phyloP scores from a whole-genome alignment of 345 rosid species.

The Kandelia obovata region DNA sequence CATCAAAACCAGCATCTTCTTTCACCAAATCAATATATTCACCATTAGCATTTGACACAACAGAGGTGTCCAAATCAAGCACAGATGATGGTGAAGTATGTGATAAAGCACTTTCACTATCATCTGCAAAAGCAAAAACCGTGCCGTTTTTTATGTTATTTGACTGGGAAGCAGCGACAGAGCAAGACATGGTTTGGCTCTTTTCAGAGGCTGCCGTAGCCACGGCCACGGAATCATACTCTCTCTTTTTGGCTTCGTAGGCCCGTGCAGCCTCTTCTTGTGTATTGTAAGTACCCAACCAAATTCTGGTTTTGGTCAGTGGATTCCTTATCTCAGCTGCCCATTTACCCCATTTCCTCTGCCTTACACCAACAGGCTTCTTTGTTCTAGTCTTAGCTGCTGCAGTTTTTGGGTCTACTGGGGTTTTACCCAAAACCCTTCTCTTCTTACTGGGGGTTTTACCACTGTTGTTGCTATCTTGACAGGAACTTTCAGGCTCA shows the following conservation, averaged over 20 bases:
- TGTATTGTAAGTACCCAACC: conserved; percentile 80
- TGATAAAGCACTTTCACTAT: conserved; percentile 46
- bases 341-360: conserved; percentile 86
- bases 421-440: conserved; percentile 23
- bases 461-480: conserved; percentile 53
- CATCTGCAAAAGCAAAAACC: conserved; percentile 27
- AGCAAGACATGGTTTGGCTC: conserved; percentile 16
- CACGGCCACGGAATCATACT: conserved; percentile 40
- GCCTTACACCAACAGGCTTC: conserved; percentile 66
- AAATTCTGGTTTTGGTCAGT: conserved; percentile 42
- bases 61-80: conserved; percentile 51
- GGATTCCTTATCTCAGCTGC: conserved; percentile 89
- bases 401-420: background rate
- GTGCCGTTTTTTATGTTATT: conserved; percentile 14
- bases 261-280: conserved; percentile 80
- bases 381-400: background rate
- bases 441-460: conserved; percentile 32
- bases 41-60: conserved; percentile 19
- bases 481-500: conserved; percentile 55
- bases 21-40: conserved; percentile 11
- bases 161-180: conserved; percentile 10
- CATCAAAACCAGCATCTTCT: conserved; percentile 18
- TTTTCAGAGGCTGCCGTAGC: conserved; percentile 32
- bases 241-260: conserved; percentile 55
- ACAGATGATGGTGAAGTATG: conserved; percentile 51